Evolutionary conservation across 148 eudicot genomes (phyloP).

Genomic region (Rhododendron simsii): DNA sequence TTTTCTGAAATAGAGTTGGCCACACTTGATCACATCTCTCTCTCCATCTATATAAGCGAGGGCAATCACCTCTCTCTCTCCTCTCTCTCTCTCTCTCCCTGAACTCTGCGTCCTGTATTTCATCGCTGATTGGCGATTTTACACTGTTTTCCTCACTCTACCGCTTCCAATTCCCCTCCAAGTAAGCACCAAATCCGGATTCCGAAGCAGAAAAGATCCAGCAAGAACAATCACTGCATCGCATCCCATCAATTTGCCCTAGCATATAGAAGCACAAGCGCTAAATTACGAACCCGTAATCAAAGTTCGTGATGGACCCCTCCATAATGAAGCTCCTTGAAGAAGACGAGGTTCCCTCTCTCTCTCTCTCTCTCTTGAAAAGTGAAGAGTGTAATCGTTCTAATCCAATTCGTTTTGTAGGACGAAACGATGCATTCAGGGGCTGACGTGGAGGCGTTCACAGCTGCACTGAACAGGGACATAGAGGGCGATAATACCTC

Average conservation of each 20-base stretch:
- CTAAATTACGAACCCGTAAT: neutral
- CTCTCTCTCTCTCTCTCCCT: neutral
- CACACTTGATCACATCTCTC: too few species aligned
- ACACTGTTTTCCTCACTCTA: neutral
- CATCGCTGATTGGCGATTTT: neutral
- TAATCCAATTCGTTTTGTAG: slow-evolving; percentile 24
- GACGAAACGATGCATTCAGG: slow-evolving; percentile 97
- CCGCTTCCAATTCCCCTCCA: neutral
- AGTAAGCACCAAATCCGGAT: too few species aligned
- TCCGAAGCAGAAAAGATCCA: neutral
- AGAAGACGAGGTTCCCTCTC: slow-evolving; percentile 61
- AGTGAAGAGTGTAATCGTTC: neutral
- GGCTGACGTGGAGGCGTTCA: slow-evolving; percentile 93
- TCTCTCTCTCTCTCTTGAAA: neutral
- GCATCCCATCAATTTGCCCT: neutral
- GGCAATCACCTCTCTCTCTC: neutral
- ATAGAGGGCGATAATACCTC: slow-evolving; percentile 59
- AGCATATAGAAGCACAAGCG: neutral
- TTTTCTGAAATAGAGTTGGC: too few species aligned
- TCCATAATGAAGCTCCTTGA: slow-evolving; percentile 79
- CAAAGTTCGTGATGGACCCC: slow-evolving; percentile 56
- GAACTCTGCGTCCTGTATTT: neutral
- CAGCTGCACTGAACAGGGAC: slow-evolving; percentile 86
- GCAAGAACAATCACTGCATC: neutral
- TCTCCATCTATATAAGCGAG: too few species aligned